A percentile compares a stretch with the other conserved stretches of the same genome.
These are phyloP conservation scores for Ceratonia siliqua DNA, from an alignment of 306 rosid genomes.

Conservation along the genomic window DNA sequence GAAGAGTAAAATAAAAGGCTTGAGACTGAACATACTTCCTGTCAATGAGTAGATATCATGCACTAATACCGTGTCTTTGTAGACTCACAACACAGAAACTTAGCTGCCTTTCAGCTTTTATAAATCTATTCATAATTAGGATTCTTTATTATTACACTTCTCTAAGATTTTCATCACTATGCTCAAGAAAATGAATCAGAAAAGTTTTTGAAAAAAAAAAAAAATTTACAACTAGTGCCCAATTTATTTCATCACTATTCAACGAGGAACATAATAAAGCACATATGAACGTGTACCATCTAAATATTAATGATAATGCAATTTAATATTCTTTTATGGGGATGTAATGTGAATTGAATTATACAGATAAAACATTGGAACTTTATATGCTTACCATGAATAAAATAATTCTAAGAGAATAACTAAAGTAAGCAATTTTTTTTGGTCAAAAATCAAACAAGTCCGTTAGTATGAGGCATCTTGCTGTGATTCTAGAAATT, in stretches of 20 bases:
- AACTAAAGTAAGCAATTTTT: not conserved
- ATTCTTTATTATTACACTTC: not conserved
- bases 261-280: not conserved
- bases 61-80: slow-evolving; percentile 12
- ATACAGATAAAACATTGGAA: slow-evolving; percentile 4
- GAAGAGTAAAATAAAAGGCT: slow-evolving; percentile 7
- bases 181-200: slow-evolving; percentile 9
- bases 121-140: not conserved
- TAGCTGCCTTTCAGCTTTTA: slow-evolving; percentile 19
- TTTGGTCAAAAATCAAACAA: slow-evolving; percentile 16
- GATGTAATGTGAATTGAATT: not conserved
- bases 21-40: slow-evolving; percentile 16
- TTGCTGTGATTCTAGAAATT: slow-evolving; percentile 1
- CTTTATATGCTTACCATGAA: slow-evolving; percentile 16
- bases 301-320: not conserved
- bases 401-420: not conserved
- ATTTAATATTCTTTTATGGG: not conserved
- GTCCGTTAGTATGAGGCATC: not conserved
- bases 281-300: not conserved
- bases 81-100: not conserved
- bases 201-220: not conserved
- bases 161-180: not conserved
- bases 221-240: slow-evolving; percentile 7
- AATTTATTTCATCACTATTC: slow-evolving; percentile 8
- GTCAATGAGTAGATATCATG: slow-evolving; percentile 1